These are phyloP conservation scores for Mortierella sp. DNA, from an alignment of 371 early-diverging fungal genomes.

Conservation along the genomic window DNA sequence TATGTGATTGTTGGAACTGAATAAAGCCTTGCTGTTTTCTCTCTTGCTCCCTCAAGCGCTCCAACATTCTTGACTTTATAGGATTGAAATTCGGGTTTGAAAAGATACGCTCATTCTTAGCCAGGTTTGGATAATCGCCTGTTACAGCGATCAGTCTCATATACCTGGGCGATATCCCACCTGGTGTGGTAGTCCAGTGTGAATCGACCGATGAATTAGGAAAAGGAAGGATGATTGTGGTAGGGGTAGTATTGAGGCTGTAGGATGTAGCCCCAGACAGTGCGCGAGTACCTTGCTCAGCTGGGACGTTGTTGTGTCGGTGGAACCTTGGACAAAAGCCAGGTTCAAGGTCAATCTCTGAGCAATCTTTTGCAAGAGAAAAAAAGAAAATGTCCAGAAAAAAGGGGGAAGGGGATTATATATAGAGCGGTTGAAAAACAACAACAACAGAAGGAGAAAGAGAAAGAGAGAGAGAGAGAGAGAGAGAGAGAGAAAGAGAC, in stretches of 20 bases:
- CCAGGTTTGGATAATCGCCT: constrained; percentile 1
- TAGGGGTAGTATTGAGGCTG: neutral
- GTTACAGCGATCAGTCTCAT: constrained; percentile 1
- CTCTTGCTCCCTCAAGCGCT: neutral
- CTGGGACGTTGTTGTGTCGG: neutral
- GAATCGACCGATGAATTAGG: neutral
- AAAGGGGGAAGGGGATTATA: neutral
- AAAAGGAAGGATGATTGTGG: neutral
- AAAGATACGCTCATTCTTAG: constrained; percentile 16
- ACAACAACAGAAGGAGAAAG: neutral
- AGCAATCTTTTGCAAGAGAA: neutral
- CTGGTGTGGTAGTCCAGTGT: neutral
- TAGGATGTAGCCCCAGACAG: neutral
- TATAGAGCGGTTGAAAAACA: neutral
- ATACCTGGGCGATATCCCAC: neutral
- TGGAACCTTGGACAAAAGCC: neutral
- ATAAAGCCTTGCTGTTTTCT: neutral
- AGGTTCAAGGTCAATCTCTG: neutral
- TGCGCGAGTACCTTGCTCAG: neutral
- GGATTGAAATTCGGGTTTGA: constrained; percentile 6
- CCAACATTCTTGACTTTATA: neutral
- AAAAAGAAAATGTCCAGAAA: neutral
- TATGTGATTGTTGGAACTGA: neutral
- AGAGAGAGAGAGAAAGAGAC: neutral
- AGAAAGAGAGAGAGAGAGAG: neutral